Evolutionary conservation across 495 filamentous ascomycete species (phyloP), one percentile per base, ranked within the genome.

Genomic region (Annulohypoxylon nitens): DNA sequence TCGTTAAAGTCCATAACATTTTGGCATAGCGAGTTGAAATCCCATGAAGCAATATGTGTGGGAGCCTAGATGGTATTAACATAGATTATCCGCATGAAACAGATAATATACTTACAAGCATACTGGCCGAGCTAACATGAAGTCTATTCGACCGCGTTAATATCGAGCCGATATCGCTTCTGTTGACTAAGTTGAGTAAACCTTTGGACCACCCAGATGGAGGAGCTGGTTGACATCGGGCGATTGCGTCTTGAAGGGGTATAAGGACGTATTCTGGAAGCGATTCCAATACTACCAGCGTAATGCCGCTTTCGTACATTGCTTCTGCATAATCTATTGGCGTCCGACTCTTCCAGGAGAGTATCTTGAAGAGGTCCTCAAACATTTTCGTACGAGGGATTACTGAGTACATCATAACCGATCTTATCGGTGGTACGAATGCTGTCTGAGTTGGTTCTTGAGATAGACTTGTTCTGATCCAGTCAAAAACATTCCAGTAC

Each of bases 221-320:
- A 7, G 96, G 96, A 64, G 90, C 87, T 8, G 88, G 88, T 79
- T 97, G 94, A 72, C 93, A 97, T 63, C 88, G 86, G 25, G 90
- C 87, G 34, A 99, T 93, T n/a, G 90, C 88, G 78, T 97, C 93
- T 78, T 91, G 91, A 20, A 98, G 84, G 0, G 93, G 92, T 0
- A 90, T 88, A 48, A 90, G 86, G 12, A 98, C 83, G 37, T 92
- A 90, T 81, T 97, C 93, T 4, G 97, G 97, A 8, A 98, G 81
- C 4, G 91, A 93, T 67, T 97, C 95, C 25, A 95, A 81, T 53
- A 92, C 80, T 18, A 82, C 76, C 8, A 78, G 78, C 16, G 83
- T 86, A 67, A 93, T 84, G 10, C 88, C 89, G 57, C 86, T 86
- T 11, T 86, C 76, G 61, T 88, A 83, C 83, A 95, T 90, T 26